Evolutionary conservation across 2,329 filamentous ascomycete genomes (phyloP), one percentile per base, ranked within the genome.

Genomic region (Geosmithia morbida): DNA sequence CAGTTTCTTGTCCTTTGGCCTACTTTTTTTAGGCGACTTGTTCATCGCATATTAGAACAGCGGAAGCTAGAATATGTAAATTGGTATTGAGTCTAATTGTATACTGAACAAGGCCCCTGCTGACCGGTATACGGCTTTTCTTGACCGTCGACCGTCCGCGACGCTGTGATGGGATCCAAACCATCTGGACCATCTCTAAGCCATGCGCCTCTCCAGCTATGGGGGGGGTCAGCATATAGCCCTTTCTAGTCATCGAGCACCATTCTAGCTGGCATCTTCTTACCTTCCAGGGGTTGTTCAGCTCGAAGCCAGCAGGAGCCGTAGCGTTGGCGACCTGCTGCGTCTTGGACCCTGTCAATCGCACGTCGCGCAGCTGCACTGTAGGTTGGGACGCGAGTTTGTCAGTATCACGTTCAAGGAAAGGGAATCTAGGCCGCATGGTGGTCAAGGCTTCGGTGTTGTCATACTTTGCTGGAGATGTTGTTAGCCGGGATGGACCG

Each of bases 321-420:
- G 66, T 59, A 41, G 75, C 61, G 22, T 65, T 66, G 57, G 79
- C 75, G 48, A 66, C 70, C 57, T 82, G 78, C 39, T 77, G 78
- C 60, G 77, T 68, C 51, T 78, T 55, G 44, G 62, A 67, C 43
- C 78, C 77, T 7, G 78, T 81, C 51, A 82, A 67, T 58, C 78
- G 70, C 51, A 71, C 68, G 55, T 82, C 78, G 56, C 78, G 75
- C 48, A 78, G 71, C 77, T 81, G 81, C 78, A 82, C 78, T 81
- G 47, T 26, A 51, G 8, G 37, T 33, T n/a, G 19, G 6, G 33
- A 16, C 14, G 33, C 6, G 33, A 16, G 13, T 13, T 20, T 13
- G 44, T 46, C 18, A 46, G 44, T 30, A 18, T 20, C 18, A 14
- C 18, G 14, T 37, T 37, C 33, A 13, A 4, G 8, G 22, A 26